Conservation (phyloP, 2,329 filamentous ascomycete genomes). For the Rhinocladiella similis region DNA sequence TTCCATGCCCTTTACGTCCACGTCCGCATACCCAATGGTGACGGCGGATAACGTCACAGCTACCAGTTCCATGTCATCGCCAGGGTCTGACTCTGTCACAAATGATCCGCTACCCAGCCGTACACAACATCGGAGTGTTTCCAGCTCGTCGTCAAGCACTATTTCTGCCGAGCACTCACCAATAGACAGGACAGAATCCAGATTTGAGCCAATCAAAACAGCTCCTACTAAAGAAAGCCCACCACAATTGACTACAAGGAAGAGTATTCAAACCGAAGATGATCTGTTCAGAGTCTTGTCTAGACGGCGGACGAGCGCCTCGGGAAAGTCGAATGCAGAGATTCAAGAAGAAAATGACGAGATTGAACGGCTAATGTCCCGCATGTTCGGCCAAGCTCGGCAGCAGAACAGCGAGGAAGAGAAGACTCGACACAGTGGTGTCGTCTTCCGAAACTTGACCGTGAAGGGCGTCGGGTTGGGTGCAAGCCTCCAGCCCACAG, state of each 20-base stretch:
- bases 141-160: constrained; percentile 3
- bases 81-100: background rate
- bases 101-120: background rate
- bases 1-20: background rate
- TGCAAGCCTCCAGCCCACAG: constrained; percentile 59
- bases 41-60: too few relatives aligned
- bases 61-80: too few relatives aligned
- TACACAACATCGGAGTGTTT: background rate
- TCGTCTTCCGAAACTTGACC: constrained; percentile 69
- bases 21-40: too few relatives aligned
- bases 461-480: constrained; percentile 70
- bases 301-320: constrained; percentile 23
- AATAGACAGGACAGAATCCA: constrained; percentile 3
- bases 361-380: constrained; percentile 56
- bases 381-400: constrained; percentile 67
- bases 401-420: constrained; percentile 68
- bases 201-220: constrained; percentile 13
- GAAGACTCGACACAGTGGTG: constrained; percentile 67
- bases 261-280: constrained; percentile 23
- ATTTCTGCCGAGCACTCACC: constrained; percentile 7
- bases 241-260: constrained; percentile 12
- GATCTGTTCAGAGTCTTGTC: constrained; percentile 27
- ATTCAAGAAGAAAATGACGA: constrained; percentile 27
- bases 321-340: constrained; percentile 19
- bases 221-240: constrained; percentile 14